These are phyloP conservation scores for Claviceps sp. DNA, from an alignment of 2,329 filamentous ascomycete species.

Conservation along the genomic window DNA sequence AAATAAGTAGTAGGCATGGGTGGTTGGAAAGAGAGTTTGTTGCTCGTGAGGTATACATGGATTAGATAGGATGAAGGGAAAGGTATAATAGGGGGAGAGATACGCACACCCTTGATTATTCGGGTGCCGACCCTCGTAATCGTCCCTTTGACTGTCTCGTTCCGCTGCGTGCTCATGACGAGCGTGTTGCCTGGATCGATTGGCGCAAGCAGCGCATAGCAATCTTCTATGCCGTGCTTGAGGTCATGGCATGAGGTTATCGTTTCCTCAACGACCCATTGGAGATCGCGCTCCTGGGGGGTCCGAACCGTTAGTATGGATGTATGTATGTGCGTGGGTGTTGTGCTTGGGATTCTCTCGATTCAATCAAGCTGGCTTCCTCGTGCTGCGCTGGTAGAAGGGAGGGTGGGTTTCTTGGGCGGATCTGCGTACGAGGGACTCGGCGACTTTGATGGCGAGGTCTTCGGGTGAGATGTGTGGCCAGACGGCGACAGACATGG, in stretches of 20 bases:
- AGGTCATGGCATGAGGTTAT: constrained; percentile 34
- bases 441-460: constrained; percentile 35
- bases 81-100: not conserved
- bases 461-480: constrained; percentile 36
- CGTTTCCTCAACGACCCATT: constrained; percentile 40
- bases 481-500: constrained; percentile 47
- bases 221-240: constrained; percentile 67
- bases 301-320: not conserved
- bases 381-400: not conserved
- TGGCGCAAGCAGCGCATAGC: constrained; percentile 73
- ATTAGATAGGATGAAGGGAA: not conserved
- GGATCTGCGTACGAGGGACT: constrained; percentile 32
- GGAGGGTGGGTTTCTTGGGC: not conserved
- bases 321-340: not conserved
- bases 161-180: constrained; percentile 73
- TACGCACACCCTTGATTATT: constrained; percentile 74
- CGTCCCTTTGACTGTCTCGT: constrained; percentile 83
- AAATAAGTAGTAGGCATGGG: too few relatives aligned
- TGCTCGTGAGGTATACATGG: not conserved
- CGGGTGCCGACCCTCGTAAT: constrained; percentile 83
- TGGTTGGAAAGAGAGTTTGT: not conserved
- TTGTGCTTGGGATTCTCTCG: not conserved
- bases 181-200: constrained; percentile 78
- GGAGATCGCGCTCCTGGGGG: constrained; percentile 34
- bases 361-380: not conserved